A percentile compares a stretch with the other conserved stretches of the same genome.
phyloP scores from a whole-genome alignment of 352 stramenopile genomes.

The Pythium folliculosum region DNA sequence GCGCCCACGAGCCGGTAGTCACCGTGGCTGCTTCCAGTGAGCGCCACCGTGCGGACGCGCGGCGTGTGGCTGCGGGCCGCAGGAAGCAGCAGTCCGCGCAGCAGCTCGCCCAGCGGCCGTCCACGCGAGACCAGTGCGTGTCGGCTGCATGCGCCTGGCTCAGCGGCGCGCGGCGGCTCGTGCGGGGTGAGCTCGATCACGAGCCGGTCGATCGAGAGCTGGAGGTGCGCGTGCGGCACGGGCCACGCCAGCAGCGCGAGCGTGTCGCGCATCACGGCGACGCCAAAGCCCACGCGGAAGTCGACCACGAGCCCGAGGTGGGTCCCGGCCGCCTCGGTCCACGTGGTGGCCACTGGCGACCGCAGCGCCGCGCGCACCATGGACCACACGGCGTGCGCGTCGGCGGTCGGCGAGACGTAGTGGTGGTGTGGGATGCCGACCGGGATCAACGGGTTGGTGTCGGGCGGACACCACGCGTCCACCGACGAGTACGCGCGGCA shows the following conservation, averaged over 20 bases:
- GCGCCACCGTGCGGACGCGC: neutral
- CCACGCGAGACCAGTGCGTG: neutral
- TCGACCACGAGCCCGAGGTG: neutral
- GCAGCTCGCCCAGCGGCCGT: neutral
- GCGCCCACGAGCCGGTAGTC: slow-evolving; percentile 1
- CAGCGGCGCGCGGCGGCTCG: neutral
- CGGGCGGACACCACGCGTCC: too few relatives aligned
- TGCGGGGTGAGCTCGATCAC: neutral
- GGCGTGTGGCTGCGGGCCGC: neutral
- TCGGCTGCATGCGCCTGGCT: neutral
- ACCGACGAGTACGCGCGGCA: neutral
- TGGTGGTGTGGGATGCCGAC: too few relatives aligned
- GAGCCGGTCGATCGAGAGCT: slow-evolving; percentile 3
- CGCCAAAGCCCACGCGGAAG: neutral
- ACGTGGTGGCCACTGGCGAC: neutral
- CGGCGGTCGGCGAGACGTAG: neutral
- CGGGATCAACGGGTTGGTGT: too few relatives aligned
- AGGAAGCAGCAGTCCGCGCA: neutral
- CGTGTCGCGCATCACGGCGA: neutral
- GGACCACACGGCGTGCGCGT: neutral
- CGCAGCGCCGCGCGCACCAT: too few relatives aligned
- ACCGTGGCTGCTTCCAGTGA: neutral
- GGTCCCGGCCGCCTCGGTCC: neutral
- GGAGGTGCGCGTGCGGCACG: neutral
- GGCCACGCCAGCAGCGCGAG: neutral